Evolutionary conservation across 495 filamentous ascomycete genomes (phyloP), one percentile per base, ranked within the genome.

Genomic region (Penicillium psychrofluorescens): DNA sequence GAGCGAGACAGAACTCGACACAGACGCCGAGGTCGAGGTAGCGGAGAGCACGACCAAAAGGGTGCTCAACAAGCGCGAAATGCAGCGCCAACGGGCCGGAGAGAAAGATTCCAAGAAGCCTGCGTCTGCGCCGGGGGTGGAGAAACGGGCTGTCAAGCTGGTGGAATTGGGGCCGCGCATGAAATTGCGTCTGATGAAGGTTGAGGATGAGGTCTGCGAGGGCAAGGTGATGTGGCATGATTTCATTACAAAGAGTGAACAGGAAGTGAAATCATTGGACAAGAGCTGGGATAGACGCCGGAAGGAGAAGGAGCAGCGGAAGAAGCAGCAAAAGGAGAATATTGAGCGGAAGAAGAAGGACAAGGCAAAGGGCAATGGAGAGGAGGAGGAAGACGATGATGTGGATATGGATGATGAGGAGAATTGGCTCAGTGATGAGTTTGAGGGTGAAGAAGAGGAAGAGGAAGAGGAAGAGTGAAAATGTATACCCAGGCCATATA

Each of bases 201-300:
- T 99, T 9, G 92, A 99, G 60, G 94, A 97, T 49, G 94, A 90
- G 11, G 62, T 97, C 10, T 96, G 90, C 56, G 77, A 79, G 29
- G 92, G 92, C 33, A 90, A 88, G 66, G 77, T 95, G 30, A 86
- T 99, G 85, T 97, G 94, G 92, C 94, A 99, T 66, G 89, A 95
- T 55, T 92, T 83, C 54, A 76, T 95, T 43, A 75, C 77, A 53
- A 99, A 97, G 73, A 81, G 83, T 1, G 79, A 78, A 50, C 71
- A 79, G 32, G 92, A 97, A 58, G 66, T 87, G 35, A 78, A 78
- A 58, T 75, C 80, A 41, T 62, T 95, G 54, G 88, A 97, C 52
- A 70, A 80, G 68, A 76, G 76, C 54, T 95, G 92, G 88, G 84
- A 87, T 43, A 57, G 78, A 56, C 77, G 79, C 57, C 77, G 78